phyloP scores from a whole-genome alignment of 163 green algal species.

The Chlorella variabilis region DNA sequence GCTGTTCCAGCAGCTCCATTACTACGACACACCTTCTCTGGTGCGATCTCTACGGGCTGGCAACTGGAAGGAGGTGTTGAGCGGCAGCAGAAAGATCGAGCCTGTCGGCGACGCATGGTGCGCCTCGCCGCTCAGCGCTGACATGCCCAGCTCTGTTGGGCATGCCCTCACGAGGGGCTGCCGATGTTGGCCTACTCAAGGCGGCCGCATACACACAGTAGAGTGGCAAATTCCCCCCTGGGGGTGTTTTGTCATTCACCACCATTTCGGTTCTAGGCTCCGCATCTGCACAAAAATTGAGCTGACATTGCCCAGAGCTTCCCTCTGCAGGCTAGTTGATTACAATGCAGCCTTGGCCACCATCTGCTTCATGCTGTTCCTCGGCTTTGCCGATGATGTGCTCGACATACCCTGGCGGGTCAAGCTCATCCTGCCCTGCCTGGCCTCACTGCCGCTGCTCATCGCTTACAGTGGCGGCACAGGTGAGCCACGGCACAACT shows the following conservation, averaged over 20 bases:
- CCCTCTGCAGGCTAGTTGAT: constrained; percentile 89
- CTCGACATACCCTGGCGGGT: constrained; percentile 98
- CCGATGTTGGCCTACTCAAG: not conserved
- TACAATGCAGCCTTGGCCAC: constrained; percentile 97
- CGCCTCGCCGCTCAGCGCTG: not conserved
- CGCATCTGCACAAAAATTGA: not conserved
- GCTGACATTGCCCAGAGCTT: not conserved
- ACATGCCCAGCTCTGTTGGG: too few relatives aligned
- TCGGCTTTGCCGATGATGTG: constrained; percentile 99
- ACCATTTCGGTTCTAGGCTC: not conserved
- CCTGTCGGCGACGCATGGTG: constrained; percentile 22
- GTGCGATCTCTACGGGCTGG: constrained; percentile 45
- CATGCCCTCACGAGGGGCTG: too few relatives aligned
- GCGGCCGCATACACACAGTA: too few relatives aligned
- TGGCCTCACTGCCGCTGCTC: constrained; percentile 92
- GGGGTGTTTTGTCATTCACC: too few relatives aligned
- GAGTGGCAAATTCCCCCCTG: too few relatives aligned
- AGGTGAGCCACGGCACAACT: not conserved
- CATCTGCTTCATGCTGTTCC: constrained; percentile 99
- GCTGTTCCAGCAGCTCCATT: constrained; percentile 93
- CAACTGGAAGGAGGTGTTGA: not conserved
- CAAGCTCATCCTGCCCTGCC: constrained; percentile 94
- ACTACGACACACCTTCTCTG: constrained; percentile 73
- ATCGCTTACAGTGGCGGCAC: constrained; percentile 92
- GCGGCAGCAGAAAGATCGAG: not conserved